These are phyloP conservation scores for Blastobotrys americana DNA, from an alignment of 805 yeast species.

Conservation along the genomic window DNA sequence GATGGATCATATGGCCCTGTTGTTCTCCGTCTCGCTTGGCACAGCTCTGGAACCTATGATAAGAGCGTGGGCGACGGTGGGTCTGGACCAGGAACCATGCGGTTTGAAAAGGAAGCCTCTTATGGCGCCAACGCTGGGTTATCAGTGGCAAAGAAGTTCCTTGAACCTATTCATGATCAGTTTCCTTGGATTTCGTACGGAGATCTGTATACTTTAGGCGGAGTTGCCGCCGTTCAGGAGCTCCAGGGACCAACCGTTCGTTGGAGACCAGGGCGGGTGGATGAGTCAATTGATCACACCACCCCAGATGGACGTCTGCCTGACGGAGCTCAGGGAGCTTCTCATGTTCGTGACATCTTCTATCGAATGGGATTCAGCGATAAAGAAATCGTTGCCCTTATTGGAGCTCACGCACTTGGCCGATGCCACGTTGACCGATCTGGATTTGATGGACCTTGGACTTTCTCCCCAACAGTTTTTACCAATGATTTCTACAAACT, in stretches of 20 bases:
- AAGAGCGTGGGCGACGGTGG: constrained; percentile 37
- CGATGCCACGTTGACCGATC: constrained; percentile 53
- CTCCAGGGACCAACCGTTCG: constrained; percentile 68
- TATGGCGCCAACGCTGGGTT: constrained; percentile 63
- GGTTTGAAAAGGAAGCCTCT: constrained; percentile 40
- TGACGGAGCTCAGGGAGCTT: constrained; percentile 57
- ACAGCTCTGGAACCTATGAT: constrained; percentile 72
- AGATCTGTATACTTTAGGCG: constrained; percentile 73
- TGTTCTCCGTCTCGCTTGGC: constrained; percentile 72
- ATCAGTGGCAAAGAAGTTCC: constrained; percentile 47
- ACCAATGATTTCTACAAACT: constrained; percentile 61
- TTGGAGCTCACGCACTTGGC: constrained; percentile 74
- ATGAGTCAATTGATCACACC: constrained; percentile 41
- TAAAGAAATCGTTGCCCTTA: constrained; percentile 62
- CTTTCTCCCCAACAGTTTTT: constrained; percentile 62
- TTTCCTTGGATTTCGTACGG: constrained; percentile 72
- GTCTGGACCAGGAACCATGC: constrained; percentile 66
- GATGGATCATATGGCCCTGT: constrained; percentile 69
- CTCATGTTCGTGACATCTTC: constrained; percentile 59
- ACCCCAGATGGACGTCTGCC: constrained; percentile 72
- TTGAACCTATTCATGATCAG: constrained; percentile 47
- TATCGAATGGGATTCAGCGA: constrained; percentile 60
- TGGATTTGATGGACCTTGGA: constrained; percentile 85
- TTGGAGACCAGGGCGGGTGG: constrained; percentile 76
- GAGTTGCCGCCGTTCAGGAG: constrained; percentile 71